Evolutionary conservation across 2,329 filamentous ascomycete species (phyloP), one percentile per base, ranked within the genome.

Genomic region (Cercospora sesami): DNA sequence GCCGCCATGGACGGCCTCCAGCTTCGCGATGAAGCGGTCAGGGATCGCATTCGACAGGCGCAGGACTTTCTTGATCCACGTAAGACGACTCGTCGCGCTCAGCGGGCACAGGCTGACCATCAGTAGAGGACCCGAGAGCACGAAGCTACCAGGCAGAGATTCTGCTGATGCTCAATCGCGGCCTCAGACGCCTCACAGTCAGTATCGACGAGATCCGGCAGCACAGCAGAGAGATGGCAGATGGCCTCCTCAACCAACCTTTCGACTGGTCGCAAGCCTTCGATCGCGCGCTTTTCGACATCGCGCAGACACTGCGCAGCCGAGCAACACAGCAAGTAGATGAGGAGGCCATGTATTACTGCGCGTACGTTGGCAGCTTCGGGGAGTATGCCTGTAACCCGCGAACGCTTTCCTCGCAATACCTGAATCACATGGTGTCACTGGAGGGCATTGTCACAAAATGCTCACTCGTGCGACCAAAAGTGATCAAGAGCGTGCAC

Each of bases 401-500:
- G 48, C 89, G 95, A 73, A 98, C 95, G 0, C 83, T 99, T 31
- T 92, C 92, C 61, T 97, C 94, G 2, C 86, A 89, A 48, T 92
- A 96, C 75, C 86, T 99, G 66, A 99, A 99, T 80, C 90, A 92
- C 77, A 97, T 99, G 94, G 92, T 99, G 14, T 97, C 94, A 3
- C 86, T 99, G 62, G 95, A 99, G 81, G 95, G 95, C 58, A 99
- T 99, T 75, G 95, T 99, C 51, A 99, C 95, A 39, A 91, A 95
- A 79, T 96, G 93, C 81, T 97, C 94, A 26, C 85, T 99, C 21
- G 96, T 99, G 71, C 88, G 96, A 66, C 95, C 95, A 10, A 99
- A 99, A 81, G 89, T 99, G n/a, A 90, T 98, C 70, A 96, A 96
- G 83, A 98, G 95, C 81, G 94, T 99, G 63, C 95, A 99, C 80